A percentile compares a stretch with the other conserved stretches of the same genome.
Evolutionary conservation across 768 basidiomycete genomes (phyloP).

Genomic region (Suillus cothurnatus): DNA sequence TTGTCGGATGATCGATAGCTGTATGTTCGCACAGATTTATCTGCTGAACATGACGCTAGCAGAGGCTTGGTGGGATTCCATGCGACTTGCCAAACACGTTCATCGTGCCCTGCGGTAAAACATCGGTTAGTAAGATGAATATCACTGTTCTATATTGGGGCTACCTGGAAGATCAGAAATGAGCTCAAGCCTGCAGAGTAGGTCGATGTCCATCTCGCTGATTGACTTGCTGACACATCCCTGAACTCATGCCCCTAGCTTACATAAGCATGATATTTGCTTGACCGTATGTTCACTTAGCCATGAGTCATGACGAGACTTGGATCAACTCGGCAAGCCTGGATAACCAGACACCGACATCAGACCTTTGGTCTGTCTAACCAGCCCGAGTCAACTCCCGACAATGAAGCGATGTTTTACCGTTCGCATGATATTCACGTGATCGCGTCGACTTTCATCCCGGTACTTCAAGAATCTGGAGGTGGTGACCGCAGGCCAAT

Average conservation of each 20-base stretch:
- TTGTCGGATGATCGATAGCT: constrained; percentile 48
- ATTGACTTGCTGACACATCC: not conserved
- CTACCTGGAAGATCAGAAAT: constrained; percentile 29
- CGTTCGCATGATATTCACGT: constrained; percentile 5
- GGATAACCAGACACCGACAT: not conserved
- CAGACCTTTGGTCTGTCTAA: not conserved
- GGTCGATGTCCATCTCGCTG: constrained; percentile 20
- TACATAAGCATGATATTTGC: not conserved
- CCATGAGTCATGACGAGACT: no score
- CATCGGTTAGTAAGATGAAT: not conserved
- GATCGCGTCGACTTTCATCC: not conserved
- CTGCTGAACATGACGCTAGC: constrained; percentile 92
- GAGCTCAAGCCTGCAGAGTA: constrained; percentile 23
- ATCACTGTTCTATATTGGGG: not conserved
- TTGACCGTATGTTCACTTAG: no score
- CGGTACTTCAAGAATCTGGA: not conserved
- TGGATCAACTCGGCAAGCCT: not conserved
- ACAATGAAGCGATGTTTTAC: not conserved
- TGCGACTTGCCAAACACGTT: constrained; percentile 84
- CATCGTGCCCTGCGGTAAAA: constrained; percentile 61
- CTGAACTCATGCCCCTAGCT: not conserved
- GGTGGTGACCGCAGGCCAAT: not conserved
- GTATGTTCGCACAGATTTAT: constrained; percentile 90
- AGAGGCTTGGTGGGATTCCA: constrained; percentile 86
- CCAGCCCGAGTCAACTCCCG: not conserved